Percentiles rank a stretch among this genome's conserved stretches.
Conservation (phyloP, 108 stramenopile genomes). For the Nitzschia inconspicua region DNA sequence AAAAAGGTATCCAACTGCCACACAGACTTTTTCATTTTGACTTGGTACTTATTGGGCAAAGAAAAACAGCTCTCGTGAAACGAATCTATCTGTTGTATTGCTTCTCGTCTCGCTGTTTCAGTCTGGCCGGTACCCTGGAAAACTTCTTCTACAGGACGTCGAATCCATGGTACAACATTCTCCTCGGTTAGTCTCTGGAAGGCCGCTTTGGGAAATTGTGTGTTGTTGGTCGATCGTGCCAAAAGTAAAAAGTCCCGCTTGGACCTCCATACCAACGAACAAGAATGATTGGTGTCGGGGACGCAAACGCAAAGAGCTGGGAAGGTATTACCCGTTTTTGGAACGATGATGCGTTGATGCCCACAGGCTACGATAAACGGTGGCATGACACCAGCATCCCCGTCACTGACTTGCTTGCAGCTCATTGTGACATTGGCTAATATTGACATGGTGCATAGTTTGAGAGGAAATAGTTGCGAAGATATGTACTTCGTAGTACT, state of each 20-base stretch:
- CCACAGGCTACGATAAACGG: slow-evolving; percentile 38
- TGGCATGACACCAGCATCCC: neutral
- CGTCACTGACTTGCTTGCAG: no score
- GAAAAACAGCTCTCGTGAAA: neutral
- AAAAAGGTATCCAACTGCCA: slow-evolving; percentile 37
- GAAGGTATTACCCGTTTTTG: slow-evolving; percentile 34
- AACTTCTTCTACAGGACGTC: neutral
- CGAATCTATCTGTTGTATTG: neutral
- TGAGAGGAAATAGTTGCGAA: no score
- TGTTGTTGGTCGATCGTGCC: slow-evolving; percentile 6
- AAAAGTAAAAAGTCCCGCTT: slow-evolving; percentile 32
- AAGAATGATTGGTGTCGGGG: neutral
- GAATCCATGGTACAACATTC: slow-evolving; percentile 31
- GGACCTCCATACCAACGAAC: slow-evolving; percentile 22
- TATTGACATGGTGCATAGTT: no score
- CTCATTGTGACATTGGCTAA: no score
- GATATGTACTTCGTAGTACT: no score
- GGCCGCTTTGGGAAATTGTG: slow-evolving; percentile 31
- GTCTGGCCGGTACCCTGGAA: neutral
- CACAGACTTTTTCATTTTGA: slow-evolving; percentile 41
- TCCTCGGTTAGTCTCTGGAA: slow-evolving; percentile 28
- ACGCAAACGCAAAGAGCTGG: slow-evolving; percentile 33
- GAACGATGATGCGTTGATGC: slow-evolving; percentile 20
- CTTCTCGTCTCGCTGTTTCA: neutral
- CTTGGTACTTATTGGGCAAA: slow-evolving; percentile 13